Evolutionary conservation across 2,329 filamentous ascomycete genomes (phyloP).

Genomic region (Penicillium griseofulvum): DNA sequence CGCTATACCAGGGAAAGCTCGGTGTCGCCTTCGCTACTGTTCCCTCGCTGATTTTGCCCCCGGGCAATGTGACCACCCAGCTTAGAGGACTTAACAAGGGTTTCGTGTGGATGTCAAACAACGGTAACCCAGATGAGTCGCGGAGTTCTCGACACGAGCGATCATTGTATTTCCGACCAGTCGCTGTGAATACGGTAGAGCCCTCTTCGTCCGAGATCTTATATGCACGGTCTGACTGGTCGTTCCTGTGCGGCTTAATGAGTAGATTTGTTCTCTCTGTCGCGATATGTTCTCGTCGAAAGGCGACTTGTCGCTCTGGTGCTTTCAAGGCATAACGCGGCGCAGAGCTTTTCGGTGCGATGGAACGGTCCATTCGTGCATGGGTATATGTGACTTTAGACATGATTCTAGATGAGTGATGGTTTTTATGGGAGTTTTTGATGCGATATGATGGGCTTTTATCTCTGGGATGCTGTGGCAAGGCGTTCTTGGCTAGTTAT

Average conservation of each 20-base stretch:
- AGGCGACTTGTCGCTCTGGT: constrained; percentile 12
- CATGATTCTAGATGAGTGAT: background rate
- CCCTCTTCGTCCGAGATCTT: constrained; percentile 11
- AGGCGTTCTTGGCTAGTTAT: background rate
- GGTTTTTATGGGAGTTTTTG: background rate
- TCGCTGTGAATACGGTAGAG: constrained; percentile 9
- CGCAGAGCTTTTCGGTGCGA: background rate
- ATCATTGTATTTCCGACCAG: constrained; percentile 16
- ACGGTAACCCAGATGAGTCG: constrained; percentile 18
- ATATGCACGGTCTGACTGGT: constrained; percentile 4
- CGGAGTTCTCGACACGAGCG: constrained; percentile 18
- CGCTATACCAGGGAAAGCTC: constrained; percentile 1
- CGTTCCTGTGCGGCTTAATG: constrained; percentile 5
- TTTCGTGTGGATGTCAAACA: constrained; percentile 19
- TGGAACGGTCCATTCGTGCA: background rate
- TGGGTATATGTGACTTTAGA: background rate
- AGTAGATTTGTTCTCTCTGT: constrained; percentile 5
- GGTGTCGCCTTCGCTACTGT: constrained; percentile 12
- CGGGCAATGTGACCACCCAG: constrained; percentile 38
- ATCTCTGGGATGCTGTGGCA: background rate
- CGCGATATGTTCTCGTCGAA: constrained; percentile 14
- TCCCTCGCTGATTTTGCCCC: constrained; percentile 1
- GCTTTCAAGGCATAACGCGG: constrained; percentile 13
- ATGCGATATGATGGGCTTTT: background rate
- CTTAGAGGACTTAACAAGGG: constrained; percentile 1